Conservation (phyloP, 108 stramenopile genomes). For the Fragilariopsis cylindrus region DNA sequence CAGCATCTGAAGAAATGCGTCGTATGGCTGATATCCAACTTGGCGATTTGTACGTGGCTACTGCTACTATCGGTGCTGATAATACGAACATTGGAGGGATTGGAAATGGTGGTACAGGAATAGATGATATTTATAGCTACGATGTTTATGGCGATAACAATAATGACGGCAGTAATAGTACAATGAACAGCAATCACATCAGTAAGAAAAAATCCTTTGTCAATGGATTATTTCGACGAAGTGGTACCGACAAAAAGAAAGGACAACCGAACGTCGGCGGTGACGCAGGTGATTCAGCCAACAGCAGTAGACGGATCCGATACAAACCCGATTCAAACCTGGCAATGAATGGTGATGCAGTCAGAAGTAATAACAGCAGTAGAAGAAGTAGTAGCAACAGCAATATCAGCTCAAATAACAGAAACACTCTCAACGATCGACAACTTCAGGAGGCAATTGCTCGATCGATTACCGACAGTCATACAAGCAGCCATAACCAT, state of each 20-base stretch:
- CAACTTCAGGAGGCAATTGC: slow-evolving; percentile 35
- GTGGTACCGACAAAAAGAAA: slow-evolving; percentile 18
- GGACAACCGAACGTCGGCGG: neutral
- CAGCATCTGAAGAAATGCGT: slow-evolving; percentile 61
- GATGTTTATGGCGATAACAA: too few relatives aligned
- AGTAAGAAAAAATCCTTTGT: slow-evolving; percentile 9
- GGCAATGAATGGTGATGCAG: neutral
- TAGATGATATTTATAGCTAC: slow-evolving; percentile 8
- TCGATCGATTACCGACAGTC: slow-evolving; percentile 24
- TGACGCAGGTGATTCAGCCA: neutral
- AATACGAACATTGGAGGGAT: neutral
- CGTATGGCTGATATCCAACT: slow-evolving; percentile 65
- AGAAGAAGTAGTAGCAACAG: neutral
- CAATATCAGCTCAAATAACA: neutral
- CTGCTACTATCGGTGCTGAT: too few relatives aligned
- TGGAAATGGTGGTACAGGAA: too few relatives aligned
- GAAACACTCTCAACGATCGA: slow-evolving; percentile 3
- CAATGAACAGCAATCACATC: slow-evolving; percentile 4
- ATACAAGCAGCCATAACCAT: slow-evolving; percentile 45
- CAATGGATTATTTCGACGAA: slow-evolving; percentile 6
- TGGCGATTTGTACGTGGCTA: slow-evolving; percentile 50
- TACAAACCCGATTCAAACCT: slow-evolving; percentile 32
- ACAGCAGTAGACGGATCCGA: slow-evolving; percentile 11
- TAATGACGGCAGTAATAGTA: too few relatives aligned
- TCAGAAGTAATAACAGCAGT: neutral